Evolutionary conservation across 2,329 filamentous ascomycete genomes (phyloP), one percentile per base, ranked within the genome.

Genomic region (Sclerotinia minor): DNA sequence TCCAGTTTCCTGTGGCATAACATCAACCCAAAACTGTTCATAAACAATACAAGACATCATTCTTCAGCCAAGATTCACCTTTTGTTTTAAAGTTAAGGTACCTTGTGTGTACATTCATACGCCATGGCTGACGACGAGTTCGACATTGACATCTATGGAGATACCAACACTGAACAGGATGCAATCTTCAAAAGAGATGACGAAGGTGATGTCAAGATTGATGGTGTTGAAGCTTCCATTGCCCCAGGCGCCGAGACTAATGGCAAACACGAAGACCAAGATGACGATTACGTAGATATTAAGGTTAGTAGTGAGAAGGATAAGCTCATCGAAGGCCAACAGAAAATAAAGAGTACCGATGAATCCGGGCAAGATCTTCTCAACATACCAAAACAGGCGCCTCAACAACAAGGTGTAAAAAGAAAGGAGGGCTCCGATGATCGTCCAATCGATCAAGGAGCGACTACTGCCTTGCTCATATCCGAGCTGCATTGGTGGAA

Each of bases 401-500:
- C 79, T 4, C 80, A 81, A 52, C 81, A 82, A 67, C 83, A 88
- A 72, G 86, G 86, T 15, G 81, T 83, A 8, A 89, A 89, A 79
- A 81, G 86, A 67, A 89, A 88, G 77, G 83, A 84, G 65, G 83
- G 82, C 13, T 84, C 85, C 3, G 86, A 87, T 69, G 84, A 87
- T 38, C 75, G 86, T 32, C 83, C 84, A 5, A 81, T 88, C 61
- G 87, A 89, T 70, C 82, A 84, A 2, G 81, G 81, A 67, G 86
- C 87, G 2, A 89, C 86, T 1, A 83, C 88, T 32, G 93, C 94
- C 0, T 80, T 98, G 41, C 87, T 96, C 78, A 87, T 98, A 65
- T 94, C 92, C 3, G 95, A 98, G 61, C 83, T 99, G 13, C 91
- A 92, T 78, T 99, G 95, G 95, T 98, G 94, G 94, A 94, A 89